These are phyloP conservation scores for Nicotiana knightiana DNA, from an alignment of 257 asterid species.

Conservation along the genomic window DNA sequence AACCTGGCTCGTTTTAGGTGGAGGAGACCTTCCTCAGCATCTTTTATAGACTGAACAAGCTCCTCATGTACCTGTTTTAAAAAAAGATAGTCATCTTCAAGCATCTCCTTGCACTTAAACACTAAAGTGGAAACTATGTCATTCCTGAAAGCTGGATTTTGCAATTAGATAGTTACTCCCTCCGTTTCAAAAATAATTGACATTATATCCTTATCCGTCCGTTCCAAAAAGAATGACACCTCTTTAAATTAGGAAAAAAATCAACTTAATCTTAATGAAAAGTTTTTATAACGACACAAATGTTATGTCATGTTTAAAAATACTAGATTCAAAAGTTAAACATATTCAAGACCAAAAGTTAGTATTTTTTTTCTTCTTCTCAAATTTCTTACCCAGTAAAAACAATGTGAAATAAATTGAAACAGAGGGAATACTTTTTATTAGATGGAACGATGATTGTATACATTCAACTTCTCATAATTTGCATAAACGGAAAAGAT, in stretches of 20 bases:
- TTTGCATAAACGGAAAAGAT: background rate
- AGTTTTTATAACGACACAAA: no score
- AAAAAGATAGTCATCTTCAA: slow-evolving; percentile 5
- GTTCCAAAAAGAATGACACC: no score
- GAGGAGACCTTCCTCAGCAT: slow-evolving; percentile 85
- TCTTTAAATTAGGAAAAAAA: no score
- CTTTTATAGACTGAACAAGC: slow-evolving; percentile 68
- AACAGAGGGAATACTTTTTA: background rate
- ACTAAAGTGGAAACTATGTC: background rate
- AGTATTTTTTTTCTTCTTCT: no score
- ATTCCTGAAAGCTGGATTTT: background rate
- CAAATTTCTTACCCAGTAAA: no score
- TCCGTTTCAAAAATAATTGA: no score
- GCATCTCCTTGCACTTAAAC: background rate
- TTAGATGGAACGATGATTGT: background rate
- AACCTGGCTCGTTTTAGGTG: slow-evolving; percentile 75
- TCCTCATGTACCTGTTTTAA: slow-evolving; percentile 54
- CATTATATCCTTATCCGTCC: no score
- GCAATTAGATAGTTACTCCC: background rate
- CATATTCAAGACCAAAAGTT: no score
- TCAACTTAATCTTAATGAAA: no score
- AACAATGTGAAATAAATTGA: no score
- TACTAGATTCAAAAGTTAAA: no score
- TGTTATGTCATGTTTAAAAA: no score
- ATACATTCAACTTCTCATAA: background rate